Percentiles rank a stretch among this genome's conserved stretches.
These are phyloP conservation scores for Penicillium thymicola DNA, from an alignment of 2,329 filamentous ascomycete genomes.

Conservation along the genomic window DNA sequence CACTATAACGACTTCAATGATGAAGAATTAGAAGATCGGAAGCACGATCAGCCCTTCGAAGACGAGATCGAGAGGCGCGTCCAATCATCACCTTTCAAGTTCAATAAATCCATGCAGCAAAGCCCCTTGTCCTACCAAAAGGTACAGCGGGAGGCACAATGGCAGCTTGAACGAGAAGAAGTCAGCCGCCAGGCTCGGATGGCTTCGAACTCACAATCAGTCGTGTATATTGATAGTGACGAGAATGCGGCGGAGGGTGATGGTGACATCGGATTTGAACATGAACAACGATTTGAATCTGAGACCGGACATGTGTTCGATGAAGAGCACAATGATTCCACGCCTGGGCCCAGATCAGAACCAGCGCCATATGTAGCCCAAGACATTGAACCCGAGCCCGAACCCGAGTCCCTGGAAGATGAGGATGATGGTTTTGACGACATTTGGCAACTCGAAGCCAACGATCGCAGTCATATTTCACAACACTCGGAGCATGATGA, in stretches of 20 bases:
- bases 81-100: background rate
- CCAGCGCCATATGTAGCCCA: background rate
- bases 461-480: conserved; percentile 35
- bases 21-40: conserved; percentile 7
- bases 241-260: conserved; percentile 20
- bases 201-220: conserved; percentile 39
- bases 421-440: conserved; percentile 43
- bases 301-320: conserved; percentile 1
- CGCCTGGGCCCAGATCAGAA: background rate
- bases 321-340: conserved; percentile 12
- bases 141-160: conserved; percentile 37
- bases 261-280: background rate
- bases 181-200: conserved; percentile 44
- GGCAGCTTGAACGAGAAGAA: conserved; percentile 46
- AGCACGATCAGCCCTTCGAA: background rate
- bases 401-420: conserved; percentile 13
- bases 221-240: conserved; percentile 47
- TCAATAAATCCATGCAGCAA: background rate
- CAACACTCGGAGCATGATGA: conserved; percentile 26
- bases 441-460: conserved; percentile 48
- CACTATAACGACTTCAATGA: conserved; percentile 1
- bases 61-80: conserved; percentile 5
- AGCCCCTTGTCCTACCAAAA: background rate
- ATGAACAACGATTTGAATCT: conserved; percentile 3
- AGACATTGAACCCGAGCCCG: conserved; percentile 10